Percentiles rank a stretch among this genome's conserved stretches.
Evolutionary conservation across 148 eudicot genomes (phyloP).

Genomic region (Camellia sinensis): DNA sequence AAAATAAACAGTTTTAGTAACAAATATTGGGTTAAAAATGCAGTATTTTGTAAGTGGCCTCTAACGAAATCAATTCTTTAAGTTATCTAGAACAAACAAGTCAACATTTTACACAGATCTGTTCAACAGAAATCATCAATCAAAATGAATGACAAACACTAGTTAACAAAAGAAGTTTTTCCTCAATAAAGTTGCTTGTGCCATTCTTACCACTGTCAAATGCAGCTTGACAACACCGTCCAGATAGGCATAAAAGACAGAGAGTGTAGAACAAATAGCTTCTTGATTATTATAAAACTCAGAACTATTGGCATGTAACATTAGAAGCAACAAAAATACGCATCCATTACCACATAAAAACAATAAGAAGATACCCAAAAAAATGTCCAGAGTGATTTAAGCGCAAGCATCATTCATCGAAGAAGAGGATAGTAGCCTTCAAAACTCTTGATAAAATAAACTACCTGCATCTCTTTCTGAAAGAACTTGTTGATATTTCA

Average conservation of each 20-base stretch:
- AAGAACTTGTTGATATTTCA: constrained; percentile 81
- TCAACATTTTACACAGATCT: background rate
- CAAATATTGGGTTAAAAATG: background rate
- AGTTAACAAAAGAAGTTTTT: background rate
- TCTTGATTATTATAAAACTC: background rate
- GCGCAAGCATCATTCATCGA: background rate
- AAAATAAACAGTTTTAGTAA: background rate
- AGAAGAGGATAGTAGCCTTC: background rate
- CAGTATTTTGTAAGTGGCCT: background rate
- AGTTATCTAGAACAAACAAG: background rate
- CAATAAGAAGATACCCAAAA: background rate
- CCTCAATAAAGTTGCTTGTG: background rate
- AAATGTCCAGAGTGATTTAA: background rate
- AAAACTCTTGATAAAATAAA: constrained; percentile 8
- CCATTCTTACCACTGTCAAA: background rate
- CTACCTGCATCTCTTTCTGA: constrained; percentile 92
- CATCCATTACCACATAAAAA: background rate
- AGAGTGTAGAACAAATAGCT: background rate
- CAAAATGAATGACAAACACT: background rate
- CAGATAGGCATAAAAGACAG: background rate
- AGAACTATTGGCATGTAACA: background rate
- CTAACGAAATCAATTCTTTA: background rate
- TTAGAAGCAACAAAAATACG: background rate
- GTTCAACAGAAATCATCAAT: background rate
- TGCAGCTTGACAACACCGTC: background rate